Evolutionary conservation across 768 basidiomycete genomes (phyloP), one percentile per base, ranked within the genome.

Genomic region (Jaapia argillacea): DNA sequence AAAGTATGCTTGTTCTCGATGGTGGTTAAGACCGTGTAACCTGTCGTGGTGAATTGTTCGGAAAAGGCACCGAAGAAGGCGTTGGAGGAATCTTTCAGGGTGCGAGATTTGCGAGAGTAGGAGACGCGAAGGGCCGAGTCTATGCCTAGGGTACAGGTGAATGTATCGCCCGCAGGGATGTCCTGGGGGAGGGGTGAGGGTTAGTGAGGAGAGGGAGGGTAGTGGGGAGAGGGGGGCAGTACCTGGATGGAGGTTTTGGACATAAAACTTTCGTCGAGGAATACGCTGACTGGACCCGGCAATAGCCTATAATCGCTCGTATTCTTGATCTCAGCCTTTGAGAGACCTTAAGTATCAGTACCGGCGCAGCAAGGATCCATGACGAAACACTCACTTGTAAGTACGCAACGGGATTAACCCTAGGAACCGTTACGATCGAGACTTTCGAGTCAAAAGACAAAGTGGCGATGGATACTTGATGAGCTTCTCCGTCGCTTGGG

Each of bases 221-320:
- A n/a, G n/a, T n/a, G n/a, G n/a, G n/a, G n/a, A n/a, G n/a, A n/a
- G n/a, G n/a, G n/a, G n/a, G n/a, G n/a, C n/a, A n/a, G n/a, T n/a
- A n/a, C n/a, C 41, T n/a, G n/a, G n/a, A 78, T 71, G 2, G 54
- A 57, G 0, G 75, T 74, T 54, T 67, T 70, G 16, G 77, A 71
- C 3, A 79, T 74, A 52, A 70, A 77, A 40, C 65, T 65, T 44
- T 76, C 74, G 50, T 80, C 71, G 44, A 79, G 53, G 51, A 79
- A 75, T 20, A 80, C 70, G 45, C 58, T 69, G 28, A 77, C 70
- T 0, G 66, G 60, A 0, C 79, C 79, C 5, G 73, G 62, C 1
- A 82, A 66, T 22, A 81, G 60, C 22, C 69, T 61, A 48, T 76
- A 76, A 41, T 75, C 72, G 53, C 73, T 77, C 36, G 66, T 72